A percentile compares a stretch with the other conserved stretches of the same genome.
phyloP scores from a whole-genome alignment of 106 monocot genomes.

The Iris macrosiphon region DNA sequence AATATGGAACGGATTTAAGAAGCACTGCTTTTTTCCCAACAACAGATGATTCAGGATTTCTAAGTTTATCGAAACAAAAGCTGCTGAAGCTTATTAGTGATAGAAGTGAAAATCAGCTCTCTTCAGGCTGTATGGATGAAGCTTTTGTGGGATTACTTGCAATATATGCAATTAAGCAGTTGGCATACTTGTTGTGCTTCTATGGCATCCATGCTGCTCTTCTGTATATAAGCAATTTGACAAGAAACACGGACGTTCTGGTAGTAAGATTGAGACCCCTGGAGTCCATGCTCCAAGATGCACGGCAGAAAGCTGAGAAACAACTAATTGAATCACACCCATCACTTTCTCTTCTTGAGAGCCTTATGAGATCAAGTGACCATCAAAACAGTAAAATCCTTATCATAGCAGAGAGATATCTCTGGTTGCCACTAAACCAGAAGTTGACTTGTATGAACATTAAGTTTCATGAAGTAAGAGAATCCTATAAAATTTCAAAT shows the following conservation, averaged over 20 bases:
- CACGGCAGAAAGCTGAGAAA: slow-evolving; percentile 32
- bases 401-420: slow-evolving; percentile 44
- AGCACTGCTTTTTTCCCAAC: slow-evolving; percentile 8
- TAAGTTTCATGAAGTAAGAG: slow-evolving; percentile 21
- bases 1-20: slow-evolving; percentile 31
- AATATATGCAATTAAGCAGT: slow-evolving; percentile 46
- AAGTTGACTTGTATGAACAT: slow-evolving; percentile 42
- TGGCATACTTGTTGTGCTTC: slow-evolving; percentile 53
- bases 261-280: slow-evolving; percentile 28
- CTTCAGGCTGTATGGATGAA: slow-evolving; percentile 21
- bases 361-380: slow-evolving; percentile 31
- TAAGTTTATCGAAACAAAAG: slow-evolving; percentile 35
- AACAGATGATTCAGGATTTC: slow-evolving; percentile 17
- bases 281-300: slow-evolving; percentile 36
- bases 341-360: slow-evolving; percentile 43
- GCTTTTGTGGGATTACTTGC: slow-evolving; percentile 21
- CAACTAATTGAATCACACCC: slow-evolving; percentile 47
- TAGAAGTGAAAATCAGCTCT: slow-evolving; percentile 10
- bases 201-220: slow-evolving; percentile 58
- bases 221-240: slow-evolving; percentile 41
- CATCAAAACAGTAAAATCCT: slow-evolving; percentile 34
- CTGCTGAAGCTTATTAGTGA: slow-evolving; percentile 39
- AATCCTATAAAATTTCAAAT: background rate
- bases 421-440: slow-evolving; percentile 45
- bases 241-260: slow-evolving; percentile 14